Percentiles rank a stretch among this genome's conserved stretches.
Conservation (phyloP, 768 basidiomycete species). For the Tulasnella sp. region DNA sequence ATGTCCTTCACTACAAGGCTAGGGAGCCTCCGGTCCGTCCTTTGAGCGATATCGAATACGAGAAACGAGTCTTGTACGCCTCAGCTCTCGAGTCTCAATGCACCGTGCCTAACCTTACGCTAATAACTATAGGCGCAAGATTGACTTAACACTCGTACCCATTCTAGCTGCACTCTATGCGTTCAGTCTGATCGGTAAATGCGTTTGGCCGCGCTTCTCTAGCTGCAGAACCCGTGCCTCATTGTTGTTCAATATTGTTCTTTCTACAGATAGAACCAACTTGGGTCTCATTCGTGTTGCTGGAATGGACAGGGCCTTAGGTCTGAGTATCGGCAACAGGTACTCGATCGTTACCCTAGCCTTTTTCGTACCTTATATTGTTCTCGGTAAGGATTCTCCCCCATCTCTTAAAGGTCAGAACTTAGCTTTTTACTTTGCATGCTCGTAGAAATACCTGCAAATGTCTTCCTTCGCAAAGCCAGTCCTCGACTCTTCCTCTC, state of each 20-base stretch:
- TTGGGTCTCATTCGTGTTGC: not conserved
- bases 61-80: not conserved
- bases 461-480: not conserved
- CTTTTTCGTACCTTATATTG: slow-evolving; percentile 7
- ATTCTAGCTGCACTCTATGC: not conserved
- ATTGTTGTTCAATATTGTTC: not conserved
- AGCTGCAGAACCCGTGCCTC: not conserved
- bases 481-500: not conserved
- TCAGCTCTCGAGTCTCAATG: not conserved
- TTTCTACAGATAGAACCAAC: not conserved
- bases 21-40: not conserved
- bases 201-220: not conserved
- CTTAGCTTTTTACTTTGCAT: not conserved
- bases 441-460: not conserved
- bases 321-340: not conserved
- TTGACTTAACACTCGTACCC: not conserved
- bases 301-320: not conserved
- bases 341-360: not conserved
- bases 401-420: not conserved
- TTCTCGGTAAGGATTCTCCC: not conserved
- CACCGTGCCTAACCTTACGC: not conserved
- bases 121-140: not conserved
- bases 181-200: not conserved
- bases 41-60: not conserved
- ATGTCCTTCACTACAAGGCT: not conserved